Base-by-base conservation (phyloP, 1,284 basidiomycete species). In the Quambalaria eucalypti region DNA sequence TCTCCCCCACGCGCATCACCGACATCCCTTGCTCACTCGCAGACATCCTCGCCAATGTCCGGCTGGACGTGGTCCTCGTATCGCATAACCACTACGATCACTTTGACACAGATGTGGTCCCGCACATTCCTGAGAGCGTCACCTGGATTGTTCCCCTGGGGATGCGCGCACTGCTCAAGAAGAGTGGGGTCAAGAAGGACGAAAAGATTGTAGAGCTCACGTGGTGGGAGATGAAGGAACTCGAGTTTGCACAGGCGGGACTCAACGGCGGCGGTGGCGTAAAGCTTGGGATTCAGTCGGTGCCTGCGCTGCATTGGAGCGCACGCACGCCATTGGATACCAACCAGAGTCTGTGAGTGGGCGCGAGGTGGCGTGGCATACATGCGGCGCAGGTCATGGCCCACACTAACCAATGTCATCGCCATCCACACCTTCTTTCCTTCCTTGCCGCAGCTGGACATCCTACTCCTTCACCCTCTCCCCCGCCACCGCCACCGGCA, bases 271-370 rank as follows among this genome's bases (percentile, higher is more conserved):
- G 31, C 31, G 21, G 25, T 46, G 42, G 42, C 5, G 25, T 21
- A 46, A 46, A 21, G 25, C 42, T 46, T 23, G 21, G 25, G 21
- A 26, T 26, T 6, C 42, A 63, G 2, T 65, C 66, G 6, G 57
- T 66, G 2, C 65, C 69, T 10, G 57, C 68, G 25, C 62, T 77
- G 70, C 79, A 80, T 65, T 80, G 79, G 80, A 78, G 77, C 2
- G 79, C 77, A 2, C 69, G 79, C 5, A 76, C 76, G 7, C 76
- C 76, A 0, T 60, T 77, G 1, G 79, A 79, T 58, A 79, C 78
- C 29, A 80, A 81, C 57, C 76, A 76, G 6, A 77, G 77, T 0
- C 71, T 80, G 12, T 80, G 79, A 50, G 48, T 28, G 10, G 7
- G 28, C 31, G 8, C 8, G 8, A 10, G 28, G 28, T 7, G 7